These are phyloP conservation scores for Salix dunnii DNA, from an alignment of 345 rosid species.

Conservation along the genomic window DNA sequence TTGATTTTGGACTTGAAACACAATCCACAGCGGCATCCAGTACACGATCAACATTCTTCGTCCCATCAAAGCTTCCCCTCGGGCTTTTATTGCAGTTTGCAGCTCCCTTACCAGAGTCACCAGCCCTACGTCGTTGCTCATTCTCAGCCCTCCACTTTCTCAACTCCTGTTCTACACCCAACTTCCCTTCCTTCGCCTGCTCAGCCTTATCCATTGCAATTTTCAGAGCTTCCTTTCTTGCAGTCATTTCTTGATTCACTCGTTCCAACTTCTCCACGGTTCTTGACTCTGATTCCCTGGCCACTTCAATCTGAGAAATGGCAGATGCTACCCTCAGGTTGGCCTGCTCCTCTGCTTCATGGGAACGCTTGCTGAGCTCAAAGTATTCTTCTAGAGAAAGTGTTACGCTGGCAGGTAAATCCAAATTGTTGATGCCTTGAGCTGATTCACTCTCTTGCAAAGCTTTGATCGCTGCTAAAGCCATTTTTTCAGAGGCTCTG, in stretches of 20 bases:
- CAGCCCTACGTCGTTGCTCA: slow-evolving; percentile 55
- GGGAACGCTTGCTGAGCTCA: slow-evolving; percentile 73
- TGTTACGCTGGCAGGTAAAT: slow-evolving; percentile 54
- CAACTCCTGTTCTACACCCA: slow-evolving; percentile 77
- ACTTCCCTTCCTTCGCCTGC: slow-evolving; percentile 81
- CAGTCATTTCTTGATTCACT: slow-evolving; percentile 52
- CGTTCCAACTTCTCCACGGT: slow-evolving; percentile 58
- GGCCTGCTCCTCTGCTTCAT: slow-evolving; percentile 76
- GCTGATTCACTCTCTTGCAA: slow-evolving; percentile 75
- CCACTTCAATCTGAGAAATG: slow-evolving; percentile 62
- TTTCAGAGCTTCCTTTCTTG: slow-evolving; percentile 52
- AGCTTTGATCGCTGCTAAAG: slow-evolving; percentile 79
- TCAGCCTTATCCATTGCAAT: slow-evolving; percentile 75
- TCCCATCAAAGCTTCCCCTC: slow-evolving; percentile 35
- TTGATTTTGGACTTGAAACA: slow-evolving; percentile 30
- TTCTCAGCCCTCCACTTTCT: slow-evolving; percentile 88
- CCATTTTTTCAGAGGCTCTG: slow-evolving; percentile 78
- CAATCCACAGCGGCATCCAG: slow-evolving; percentile 11
- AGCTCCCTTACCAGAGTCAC: slow-evolving; percentile 38
- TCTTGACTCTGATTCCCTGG: slow-evolving; percentile 59
- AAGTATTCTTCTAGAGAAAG: slow-evolving; percentile 85
- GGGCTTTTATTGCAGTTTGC: slow-evolving; percentile 23
- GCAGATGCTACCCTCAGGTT: slow-evolving; percentile 69
- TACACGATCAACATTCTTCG: slow-evolving; percentile 15
- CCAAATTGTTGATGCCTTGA: slow-evolving; percentile 29